Percentiles rank a stretch among this genome's conserved stretches.
Conservation (phyloP, 1,284 basidiomycete species). For the Butyriboletus appendiculatus region DNA sequence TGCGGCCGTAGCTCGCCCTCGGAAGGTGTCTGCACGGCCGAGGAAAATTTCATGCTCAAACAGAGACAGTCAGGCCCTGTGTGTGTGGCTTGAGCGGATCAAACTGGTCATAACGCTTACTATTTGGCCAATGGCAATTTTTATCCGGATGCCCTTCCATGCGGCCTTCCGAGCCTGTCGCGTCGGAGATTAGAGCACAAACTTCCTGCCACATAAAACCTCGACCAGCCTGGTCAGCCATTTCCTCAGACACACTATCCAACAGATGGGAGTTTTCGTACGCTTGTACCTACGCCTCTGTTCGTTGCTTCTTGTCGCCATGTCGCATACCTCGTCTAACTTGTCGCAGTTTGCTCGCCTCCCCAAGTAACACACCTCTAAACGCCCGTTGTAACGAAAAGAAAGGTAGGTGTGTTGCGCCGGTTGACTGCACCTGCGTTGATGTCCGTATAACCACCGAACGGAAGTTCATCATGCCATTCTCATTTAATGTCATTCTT, state of each 20-base stretch:
- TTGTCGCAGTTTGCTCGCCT: slow-evolving; percentile 24
- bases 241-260: slow-evolving; percentile 28
- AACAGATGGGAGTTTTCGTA: slow-evolving; percentile 38
- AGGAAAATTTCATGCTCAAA: neutral
- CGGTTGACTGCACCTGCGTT: neutral
- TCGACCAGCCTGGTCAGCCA: neutral
- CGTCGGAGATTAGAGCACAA: slow-evolving; percentile 31
- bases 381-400: slow-evolving; percentile 20
- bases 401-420: slow-evolving; percentile 15
- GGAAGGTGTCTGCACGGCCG: neutral
- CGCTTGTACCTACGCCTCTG: slow-evolving; percentile 33
- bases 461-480: slow-evolving; percentile 22
- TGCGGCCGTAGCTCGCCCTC: neutral
- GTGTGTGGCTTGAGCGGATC: slow-evolving; percentile 1
- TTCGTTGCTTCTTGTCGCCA: slow-evolving; percentile 14
- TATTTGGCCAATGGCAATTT: slow-evolving; percentile 30
- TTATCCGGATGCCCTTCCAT: slow-evolving; percentile 15
- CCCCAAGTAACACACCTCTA: slow-evolving; percentile 36
- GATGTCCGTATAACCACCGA: slow-evolving; percentile 16
- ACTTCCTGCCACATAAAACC: slow-evolving; percentile 26
- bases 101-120: neutral
- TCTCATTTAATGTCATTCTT: slow-evolving; percentile 21
- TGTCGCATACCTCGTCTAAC: slow-evolving; percentile 7
- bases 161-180: slow-evolving; percentile 21
- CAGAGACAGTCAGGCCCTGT: too few species aligned